Conservation (phyloP, 192 early-diverging fungal species). For the Umbelopsis isabellina region DNA sequence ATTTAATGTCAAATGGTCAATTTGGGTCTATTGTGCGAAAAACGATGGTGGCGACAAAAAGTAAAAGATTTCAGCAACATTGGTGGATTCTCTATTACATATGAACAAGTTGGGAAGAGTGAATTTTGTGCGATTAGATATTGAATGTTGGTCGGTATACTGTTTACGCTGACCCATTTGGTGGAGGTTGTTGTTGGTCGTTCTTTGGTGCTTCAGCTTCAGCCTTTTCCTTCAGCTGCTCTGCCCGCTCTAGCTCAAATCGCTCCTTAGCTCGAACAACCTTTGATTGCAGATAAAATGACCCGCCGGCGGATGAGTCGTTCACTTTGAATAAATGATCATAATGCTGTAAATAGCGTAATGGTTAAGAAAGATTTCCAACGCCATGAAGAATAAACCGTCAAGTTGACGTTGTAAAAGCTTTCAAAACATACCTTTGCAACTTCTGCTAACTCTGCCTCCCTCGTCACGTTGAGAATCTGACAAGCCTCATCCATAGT, state of each 20-base stretch:
- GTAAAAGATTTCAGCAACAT: constrained; percentile 6
- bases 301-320: constrained; percentile 84
- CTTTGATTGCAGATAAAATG: constrained; percentile 95
- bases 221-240: constrained; percentile 44
- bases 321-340: constrained; percentile 88
- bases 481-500: constrained; percentile 88
- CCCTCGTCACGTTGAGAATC: constrained; percentile 85
- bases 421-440: constrained; percentile 44
- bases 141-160: neutral
- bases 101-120: constrained; percentile 18
- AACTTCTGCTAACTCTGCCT: constrained; percentile 54
- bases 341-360: constrained; percentile 62
- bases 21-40: neutral
- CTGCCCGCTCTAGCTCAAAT: constrained; percentile 85
- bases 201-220: constrained; percentile 20
- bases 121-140: neutral
- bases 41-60: too few relatives aligned
- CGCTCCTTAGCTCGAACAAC: constrained; percentile 93
- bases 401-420: neutral
- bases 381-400: neutral
- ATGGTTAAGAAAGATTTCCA: neutral
- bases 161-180: neutral
- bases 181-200: constrained; percentile 9
- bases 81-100: constrained; percentile 16
- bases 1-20: neutral